A percentile compares a stretch with the other conserved stretches of the same genome.
These are phyloP conservation scores for Astrephomene gubernaculifera DNA, from an alignment of 139 green algal species.

Conservation along the genomic window DNA sequence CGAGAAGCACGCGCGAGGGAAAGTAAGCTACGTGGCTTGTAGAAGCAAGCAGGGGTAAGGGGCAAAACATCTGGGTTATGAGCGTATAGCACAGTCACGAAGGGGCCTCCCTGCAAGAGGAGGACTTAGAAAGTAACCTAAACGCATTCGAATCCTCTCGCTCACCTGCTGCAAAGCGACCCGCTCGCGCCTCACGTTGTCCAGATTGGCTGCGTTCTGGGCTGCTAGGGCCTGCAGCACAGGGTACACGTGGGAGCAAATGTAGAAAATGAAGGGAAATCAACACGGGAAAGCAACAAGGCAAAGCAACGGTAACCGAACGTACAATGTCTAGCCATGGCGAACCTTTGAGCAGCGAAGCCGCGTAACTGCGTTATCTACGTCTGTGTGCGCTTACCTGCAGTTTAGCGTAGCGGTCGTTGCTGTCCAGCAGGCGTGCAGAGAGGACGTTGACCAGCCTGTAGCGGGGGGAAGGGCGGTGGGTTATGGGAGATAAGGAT, in stretches of 20 bases:
- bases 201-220: not conserved
- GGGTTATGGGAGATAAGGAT: not conserved
- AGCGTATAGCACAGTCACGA: not conserved
- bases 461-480: not conserved
- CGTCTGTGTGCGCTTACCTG: not conserved
- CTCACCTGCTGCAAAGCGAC: not conserved
- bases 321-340: not conserved
- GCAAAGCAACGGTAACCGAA: too few species aligned
- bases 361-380: not conserved
- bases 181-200: not conserved
- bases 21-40: not conserved
- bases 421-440: not conserved
- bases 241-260: not conserved
- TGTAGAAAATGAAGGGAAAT: not conserved
- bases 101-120: not conserved
- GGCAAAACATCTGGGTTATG: not conserved
- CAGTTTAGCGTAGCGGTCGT: not conserved
- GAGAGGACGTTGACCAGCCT: not conserved
- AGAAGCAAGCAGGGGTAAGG: not conserved
- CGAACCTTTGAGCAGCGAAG: not conserved
- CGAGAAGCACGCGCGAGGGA: not conserved
- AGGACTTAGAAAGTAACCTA: not conserved
- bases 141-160: too few species aligned
- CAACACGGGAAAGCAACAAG: not conserved
- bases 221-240: not conserved